Evolutionary conservation across 2,329 filamentous ascomycete species (phyloP).

Genomic region (Nigrograna mackinnonii): DNA sequence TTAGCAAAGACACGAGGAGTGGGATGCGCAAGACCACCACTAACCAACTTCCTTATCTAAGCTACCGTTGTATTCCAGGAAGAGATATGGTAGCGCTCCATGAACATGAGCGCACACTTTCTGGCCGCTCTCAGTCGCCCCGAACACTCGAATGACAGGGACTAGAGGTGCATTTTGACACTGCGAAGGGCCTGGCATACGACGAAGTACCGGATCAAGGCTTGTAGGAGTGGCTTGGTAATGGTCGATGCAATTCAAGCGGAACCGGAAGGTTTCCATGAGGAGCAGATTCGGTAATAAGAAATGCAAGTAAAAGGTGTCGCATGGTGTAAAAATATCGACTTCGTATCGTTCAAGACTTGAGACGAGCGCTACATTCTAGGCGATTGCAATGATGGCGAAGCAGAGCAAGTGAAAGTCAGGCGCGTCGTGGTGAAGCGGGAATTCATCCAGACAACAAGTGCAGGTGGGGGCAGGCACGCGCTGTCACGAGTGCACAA

Average conservation of each 20-base stretch:
- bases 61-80: slow-evolving; percentile 78
- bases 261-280: slow-evolving; percentile 83
- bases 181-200: slow-evolving; percentile 60
- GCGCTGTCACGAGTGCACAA: too few relatives aligned
- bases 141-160: slow-evolving; percentile 88
- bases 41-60: slow-evolving; percentile 71
- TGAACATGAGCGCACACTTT: slow-evolving; percentile 96
- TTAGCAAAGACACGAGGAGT: slow-evolving; percentile 27
- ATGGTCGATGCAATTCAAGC: slow-evolving; percentile 93
- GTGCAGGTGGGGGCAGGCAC: too few relatives aligned
- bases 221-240: slow-evolving; percentile 81
- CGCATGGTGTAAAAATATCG: too few relatives aligned
- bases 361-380: too few relatives aligned
- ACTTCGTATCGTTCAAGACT: too few relatives aligned
- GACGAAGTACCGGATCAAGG: slow-evolving; percentile 79
- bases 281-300: slow-evolving; percentile 15
- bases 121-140: slow-evolving; percentile 90
- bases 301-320: slow-evolving; percentile 4
- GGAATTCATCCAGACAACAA: too few relatives aligned
- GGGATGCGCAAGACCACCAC: slow-evolving; percentile 35
- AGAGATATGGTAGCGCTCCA: slow-evolving; percentile 95
- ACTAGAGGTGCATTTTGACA: slow-evolving; percentile 70
- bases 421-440: too few relatives aligned
- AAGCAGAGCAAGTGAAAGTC: too few relatives aligned
- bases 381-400: too few relatives aligned